A percentile compares a stretch with the other conserved stretches of the same genome.
Evolutionary conservation across 2,329 filamentous ascomycete species (phyloP).

Genomic region (Fusarium proliferatum): DNA sequence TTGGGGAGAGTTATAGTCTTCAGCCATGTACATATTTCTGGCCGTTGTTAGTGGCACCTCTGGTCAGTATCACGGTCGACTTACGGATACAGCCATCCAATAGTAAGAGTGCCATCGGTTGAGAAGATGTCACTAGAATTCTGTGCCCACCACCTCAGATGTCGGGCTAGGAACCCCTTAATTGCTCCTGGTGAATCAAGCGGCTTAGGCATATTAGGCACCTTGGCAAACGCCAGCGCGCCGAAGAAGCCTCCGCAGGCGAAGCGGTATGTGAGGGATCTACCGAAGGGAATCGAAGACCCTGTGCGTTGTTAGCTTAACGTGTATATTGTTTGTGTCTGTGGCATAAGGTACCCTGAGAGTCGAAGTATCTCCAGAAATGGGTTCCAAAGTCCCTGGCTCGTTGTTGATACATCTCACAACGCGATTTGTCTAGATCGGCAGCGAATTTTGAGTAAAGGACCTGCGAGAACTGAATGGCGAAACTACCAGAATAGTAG

Average conservation of each 20-base stretch:
- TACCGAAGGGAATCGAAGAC: slow-evolving; percentile 62
- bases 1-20: slow-evolving; percentile 68
- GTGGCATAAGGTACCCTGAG: slow-evolving; percentile 48
- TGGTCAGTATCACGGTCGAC: rapidly evolving
- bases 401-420: slow-evolving; percentile 50
- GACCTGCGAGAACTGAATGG: slow-evolving; percentile 63
- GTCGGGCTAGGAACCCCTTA: slow-evolving; percentile 62
- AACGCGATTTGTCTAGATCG: slow-evolving; percentile 54
- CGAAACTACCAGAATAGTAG: slow-evolving; percentile 66
- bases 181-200: slow-evolving; percentile 53
- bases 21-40: slow-evolving; percentile 64
- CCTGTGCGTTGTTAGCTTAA: slow-evolving; percentile 47
- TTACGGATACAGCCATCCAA: slow-evolving; percentile 53
- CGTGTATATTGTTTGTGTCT: rapidly evolving
- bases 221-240: slow-evolving; percentile 55
- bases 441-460: slow-evolving; percentile 57
- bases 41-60: background rate
- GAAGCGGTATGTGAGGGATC: slow-evolving; percentile 63
- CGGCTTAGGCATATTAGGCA: slow-evolving; percentile 52
- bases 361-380: slow-evolving; percentile 62
- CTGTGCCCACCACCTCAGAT: slow-evolving; percentile 61
- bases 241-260: slow-evolving; percentile 62
- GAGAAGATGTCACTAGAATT: slow-evolving; percentile 58
- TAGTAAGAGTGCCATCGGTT: slow-evolving; percentile 60
- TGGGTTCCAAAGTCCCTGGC: slow-evolving; percentile 55